A percentile compares a stretch with the other conserved stretches of the same genome.
Conservation (phyloP, 345 rosid genomes). For the Boechera retrofracta region DNA sequence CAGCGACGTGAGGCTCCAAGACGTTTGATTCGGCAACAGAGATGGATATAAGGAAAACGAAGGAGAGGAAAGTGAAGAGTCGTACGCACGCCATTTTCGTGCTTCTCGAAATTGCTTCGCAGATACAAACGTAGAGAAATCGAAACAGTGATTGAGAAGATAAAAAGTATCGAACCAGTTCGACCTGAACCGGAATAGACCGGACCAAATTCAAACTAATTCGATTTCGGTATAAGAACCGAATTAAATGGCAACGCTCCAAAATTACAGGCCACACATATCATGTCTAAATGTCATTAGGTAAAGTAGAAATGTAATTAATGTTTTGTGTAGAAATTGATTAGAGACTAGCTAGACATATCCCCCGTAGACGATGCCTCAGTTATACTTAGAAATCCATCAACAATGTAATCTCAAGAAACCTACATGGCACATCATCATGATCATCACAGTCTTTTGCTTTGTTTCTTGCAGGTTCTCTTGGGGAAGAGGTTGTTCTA, state of each 20-base stretch:
- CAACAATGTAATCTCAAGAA: slow-evolving; percentile 26
- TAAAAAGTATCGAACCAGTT: slow-evolving; percentile 5
- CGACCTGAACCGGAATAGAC: slow-evolving; percentile 23
- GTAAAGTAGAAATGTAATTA: slow-evolving; percentile 3
- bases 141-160: slow-evolving; percentile 17
- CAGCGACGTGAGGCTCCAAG: slow-evolving; percentile 53
- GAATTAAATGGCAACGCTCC: slow-evolving; percentile 9
- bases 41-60: slow-evolving; percentile 31
- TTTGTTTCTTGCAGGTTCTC: slow-evolving; percentile 24
- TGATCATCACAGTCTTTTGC: slow-evolving; percentile 11
- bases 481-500: slow-evolving; percentile 4
- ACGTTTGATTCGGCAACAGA: slow-evolving; percentile 43
- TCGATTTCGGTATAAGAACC: not conserved
- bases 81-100: slow-evolving; percentile 29
- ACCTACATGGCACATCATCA: not conserved
- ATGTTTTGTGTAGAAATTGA: not conserved
- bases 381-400: slow-evolving; percentile 1
- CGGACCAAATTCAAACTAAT: not conserved
- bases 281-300: not conserved
- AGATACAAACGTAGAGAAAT: slow-evolving; percentile 18
- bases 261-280: not conserved
- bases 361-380: not conserved
- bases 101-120: slow-evolving; percentile 31
- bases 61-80: slow-evolving; percentile 33
- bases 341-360: not conserved